These are phyloP conservation scores for Leptographium wingfieldii DNA, from an alignment of 2,329 filamentous ascomycete species.

Conservation along the genomic window DNA sequence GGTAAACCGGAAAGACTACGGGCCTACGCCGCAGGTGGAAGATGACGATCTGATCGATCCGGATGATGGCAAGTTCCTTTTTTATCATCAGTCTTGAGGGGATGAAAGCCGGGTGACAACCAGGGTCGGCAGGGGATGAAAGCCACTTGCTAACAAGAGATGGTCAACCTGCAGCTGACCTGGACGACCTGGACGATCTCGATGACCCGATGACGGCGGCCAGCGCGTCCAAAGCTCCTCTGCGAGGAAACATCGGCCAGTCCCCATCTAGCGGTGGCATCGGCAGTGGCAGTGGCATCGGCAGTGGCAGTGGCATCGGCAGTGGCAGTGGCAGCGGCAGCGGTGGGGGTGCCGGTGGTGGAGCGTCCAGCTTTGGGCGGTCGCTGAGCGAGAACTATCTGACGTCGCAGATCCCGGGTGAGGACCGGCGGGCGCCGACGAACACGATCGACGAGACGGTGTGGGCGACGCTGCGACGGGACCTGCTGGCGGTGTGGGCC, in stretches of 20 bases:
- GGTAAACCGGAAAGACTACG: constrained; percentile 39
- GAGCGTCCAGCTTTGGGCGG: constrained; percentile 27
- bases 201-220: constrained; percentile 65
- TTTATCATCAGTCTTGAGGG: neutral
- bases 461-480: constrained; percentile 91
- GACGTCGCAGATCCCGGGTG: constrained; percentile 79
- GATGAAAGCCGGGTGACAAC: neutral
- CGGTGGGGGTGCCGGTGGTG: neutral
- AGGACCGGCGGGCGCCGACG: constrained; percentile 77
- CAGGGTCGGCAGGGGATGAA: neutral
- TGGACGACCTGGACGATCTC: constrained; percentile 89
- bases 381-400: constrained; percentile 67
- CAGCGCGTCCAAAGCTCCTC: constrained; percentile 60
- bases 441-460: constrained; percentile 97
- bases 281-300: neutral
- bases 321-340: neutral
- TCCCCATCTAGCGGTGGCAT: neutral
- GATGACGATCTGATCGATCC: constrained; percentile 67
- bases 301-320: neutral
- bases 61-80: constrained; percentile 50
- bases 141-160: neutral
- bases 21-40: constrained; percentile 43
- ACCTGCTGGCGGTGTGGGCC: constrained; percentile 86
- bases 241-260: constrained; percentile 70
- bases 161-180: constrained; percentile 46